Conservation (phyloP, 768 basidiomycete genomes). For the Fomitopsis serialis region DNA sequence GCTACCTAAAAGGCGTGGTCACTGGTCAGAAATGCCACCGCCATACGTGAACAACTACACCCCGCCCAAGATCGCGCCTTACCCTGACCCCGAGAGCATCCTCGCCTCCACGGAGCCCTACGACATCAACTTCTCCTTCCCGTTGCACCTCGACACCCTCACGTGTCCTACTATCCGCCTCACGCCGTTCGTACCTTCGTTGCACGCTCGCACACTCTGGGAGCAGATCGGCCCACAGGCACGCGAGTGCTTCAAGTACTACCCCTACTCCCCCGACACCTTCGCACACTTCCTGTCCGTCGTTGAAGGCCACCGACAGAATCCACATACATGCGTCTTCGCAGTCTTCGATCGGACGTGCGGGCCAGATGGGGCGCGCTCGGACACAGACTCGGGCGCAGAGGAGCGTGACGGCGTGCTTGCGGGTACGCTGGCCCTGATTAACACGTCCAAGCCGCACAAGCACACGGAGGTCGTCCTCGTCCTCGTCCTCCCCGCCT, state of each 20-base stretch:
- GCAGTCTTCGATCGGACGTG: slow-evolving; percentile 37
- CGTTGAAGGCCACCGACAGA: slow-evolving; percentile 10
- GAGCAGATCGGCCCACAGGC: background rate
- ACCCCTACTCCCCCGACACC: slow-evolving; percentile 22
- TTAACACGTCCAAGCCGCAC: slow-evolving; percentile 24
- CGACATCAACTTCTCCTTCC: slow-evolving; percentile 35
- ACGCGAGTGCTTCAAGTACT: slow-evolving; percentile 25
- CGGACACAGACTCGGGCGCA: slow-evolving; percentile 16
- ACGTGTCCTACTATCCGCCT: slow-evolving; percentile 33
- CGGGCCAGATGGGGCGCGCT: slow-evolving; percentile 6
- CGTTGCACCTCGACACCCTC: slow-evolving; percentile 25
- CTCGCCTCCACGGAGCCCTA: slow-evolving; percentile 25
- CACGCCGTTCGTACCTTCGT: slow-evolving; percentile 32
- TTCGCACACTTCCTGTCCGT: slow-evolving; percentile 18
- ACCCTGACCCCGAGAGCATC: background rate
- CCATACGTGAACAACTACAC: slow-evolving; percentile 8
- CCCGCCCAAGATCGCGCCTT: background rate
- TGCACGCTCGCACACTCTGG: slow-evolving; percentile 28
- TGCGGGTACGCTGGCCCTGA: slow-evolving; percentile 36
- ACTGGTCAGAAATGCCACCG: too few species aligned
- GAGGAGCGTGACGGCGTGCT: slow-evolving; percentile 28
- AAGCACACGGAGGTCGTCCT: slow-evolving; percentile 33
- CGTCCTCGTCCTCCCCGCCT: slow-evolving; percentile 31
- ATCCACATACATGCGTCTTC: slow-evolving; percentile 20
- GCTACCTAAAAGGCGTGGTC: too few species aligned